phyloP scores from a whole-genome alignment of 768 basidiomycete genomes.

The Hygrophoropsis aurantiaca region DNA sequence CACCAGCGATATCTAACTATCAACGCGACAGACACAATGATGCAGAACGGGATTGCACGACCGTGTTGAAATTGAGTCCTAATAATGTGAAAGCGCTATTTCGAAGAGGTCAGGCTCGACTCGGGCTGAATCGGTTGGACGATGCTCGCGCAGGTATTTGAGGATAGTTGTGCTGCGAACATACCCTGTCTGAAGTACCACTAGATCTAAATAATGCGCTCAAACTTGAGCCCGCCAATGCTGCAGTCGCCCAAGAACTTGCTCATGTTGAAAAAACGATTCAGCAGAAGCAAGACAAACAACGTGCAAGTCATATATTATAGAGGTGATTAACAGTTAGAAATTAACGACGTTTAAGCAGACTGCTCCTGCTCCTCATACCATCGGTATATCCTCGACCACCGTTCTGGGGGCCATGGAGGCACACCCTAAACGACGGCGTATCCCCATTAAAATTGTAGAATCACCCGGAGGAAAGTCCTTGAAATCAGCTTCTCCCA shows the following conservation, averaged over 20 bases:
- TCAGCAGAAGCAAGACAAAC: constrained; percentile 30
- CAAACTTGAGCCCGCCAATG: constrained; percentile 63
- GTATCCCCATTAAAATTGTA: constrained; percentile 64
- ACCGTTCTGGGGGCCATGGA: constrained; percentile 1
- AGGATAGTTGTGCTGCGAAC: not conserved
- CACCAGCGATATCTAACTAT: constrained; percentile 10
- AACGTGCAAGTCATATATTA: constrained; percentile 3
- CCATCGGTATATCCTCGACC: constrained; percentile 1
- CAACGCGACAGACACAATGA: constrained; percentile 60
- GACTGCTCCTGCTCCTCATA: constrained; percentile 10
- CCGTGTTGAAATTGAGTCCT: constrained; percentile 52
- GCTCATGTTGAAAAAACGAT: constrained; percentile 44
- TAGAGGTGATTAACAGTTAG: not conserved
- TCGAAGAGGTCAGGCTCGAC: constrained; percentile 72
- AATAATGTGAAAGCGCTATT: constrained; percentile 80
- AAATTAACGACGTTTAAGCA: too few species aligned
- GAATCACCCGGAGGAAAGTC: constrained; percentile 30
- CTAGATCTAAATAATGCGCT: constrained; percentile 66
- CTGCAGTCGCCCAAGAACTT: constrained; percentile 62
- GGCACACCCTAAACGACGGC: constrained; percentile 43
- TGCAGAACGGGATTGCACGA: constrained; percentile 78
- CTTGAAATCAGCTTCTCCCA: not conserved
- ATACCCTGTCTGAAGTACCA: too few species aligned
- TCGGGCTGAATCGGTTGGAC: constrained; percentile 48
- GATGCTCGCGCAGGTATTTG: constrained; percentile 65